A percentile compares a stretch with the other conserved stretches of the same genome.
Evolutionary conservation across 345 rosid genomes (phyloP).

Genomic region (Microcos paniculata): DNA sequence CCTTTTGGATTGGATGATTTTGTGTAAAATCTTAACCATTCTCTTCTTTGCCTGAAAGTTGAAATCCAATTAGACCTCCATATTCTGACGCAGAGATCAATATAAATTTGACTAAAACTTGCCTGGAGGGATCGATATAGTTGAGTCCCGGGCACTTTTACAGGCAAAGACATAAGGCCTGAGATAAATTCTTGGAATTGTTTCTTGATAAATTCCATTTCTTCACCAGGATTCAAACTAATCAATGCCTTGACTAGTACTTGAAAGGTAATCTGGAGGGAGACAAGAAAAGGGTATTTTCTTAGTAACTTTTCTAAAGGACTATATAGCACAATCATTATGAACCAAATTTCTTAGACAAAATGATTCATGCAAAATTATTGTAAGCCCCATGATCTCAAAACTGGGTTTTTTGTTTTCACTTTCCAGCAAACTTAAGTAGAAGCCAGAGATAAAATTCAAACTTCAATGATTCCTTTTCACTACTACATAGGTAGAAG

Average conservation of each 20-base stretch:
- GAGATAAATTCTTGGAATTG: slow-evolving; percentile 77
- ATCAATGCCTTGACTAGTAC: slow-evolving; percentile 88
- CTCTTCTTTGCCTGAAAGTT: slow-evolving; percentile 76
- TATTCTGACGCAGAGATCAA: not conserved
- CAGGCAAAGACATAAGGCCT: slow-evolving; percentile 92
- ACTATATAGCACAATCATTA: slow-evolving; percentile 24
- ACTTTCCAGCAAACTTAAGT: slow-evolving; percentile 31
- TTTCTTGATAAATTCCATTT: slow-evolving; percentile 65
- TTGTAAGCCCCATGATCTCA: slow-evolving; percentile 39
- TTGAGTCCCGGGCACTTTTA: slow-evolving; percentile 86
- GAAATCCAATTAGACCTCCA: not conserved
- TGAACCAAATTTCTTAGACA: slow-evolving; percentile 37
- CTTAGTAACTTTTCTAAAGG: slow-evolving; percentile 22
- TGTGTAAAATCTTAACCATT: slow-evolving; percentile 68
- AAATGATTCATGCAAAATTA: slow-evolving; percentile 39
- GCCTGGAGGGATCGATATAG: slow-evolving; percentile 86
- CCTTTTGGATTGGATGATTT: slow-evolving; percentile 50
- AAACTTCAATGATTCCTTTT: slow-evolving; percentile 31
- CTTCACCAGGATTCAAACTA: slow-evolving; percentile 77
- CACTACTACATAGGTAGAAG: slow-evolving; percentile 8
- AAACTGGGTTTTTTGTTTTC: slow-evolving; percentile 17
- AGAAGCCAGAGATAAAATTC: slow-evolving; percentile 35
- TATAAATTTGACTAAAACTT: slow-evolving; percentile 21
- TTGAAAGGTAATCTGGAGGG: slow-evolving; percentile 81
- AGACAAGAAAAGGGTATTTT: slow-evolving; percentile 14